These are phyloP conservation scores for Phlebiopsis gigantea DNA, from an alignment of 768 basidiomycete species.

Conservation along the genomic window DNA sequence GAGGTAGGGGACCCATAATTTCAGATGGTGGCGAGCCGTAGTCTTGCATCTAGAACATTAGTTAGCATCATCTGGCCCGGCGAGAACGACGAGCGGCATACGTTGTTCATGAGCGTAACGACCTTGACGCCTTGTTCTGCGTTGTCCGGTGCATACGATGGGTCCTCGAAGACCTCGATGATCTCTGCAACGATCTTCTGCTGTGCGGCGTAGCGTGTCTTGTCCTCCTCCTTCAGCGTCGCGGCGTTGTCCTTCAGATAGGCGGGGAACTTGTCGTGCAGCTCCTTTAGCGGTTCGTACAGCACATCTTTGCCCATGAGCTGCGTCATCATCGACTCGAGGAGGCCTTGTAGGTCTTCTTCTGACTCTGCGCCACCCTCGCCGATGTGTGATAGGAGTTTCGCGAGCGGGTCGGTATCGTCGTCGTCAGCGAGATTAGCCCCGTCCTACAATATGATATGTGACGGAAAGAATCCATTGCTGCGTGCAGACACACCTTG, in stretches of 20 bases:
- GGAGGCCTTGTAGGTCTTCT: slow-evolving; percentile 54
- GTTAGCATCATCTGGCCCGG: slow-evolving; percentile 5
- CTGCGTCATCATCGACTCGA: slow-evolving; percentile 79
- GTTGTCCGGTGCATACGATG: slow-evolving; percentile 53
- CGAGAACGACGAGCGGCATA: too few species aligned
- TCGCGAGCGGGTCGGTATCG: slow-evolving; percentile 36
- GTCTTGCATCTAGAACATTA: slow-evolving; percentile 59
- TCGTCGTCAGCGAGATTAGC: not conserved
- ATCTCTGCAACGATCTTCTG: slow-evolving; percentile 50
- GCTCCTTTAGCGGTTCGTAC: slow-evolving; percentile 83
- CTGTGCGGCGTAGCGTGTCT: slow-evolving; percentile 61
- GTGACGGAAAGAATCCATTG: not conserved
- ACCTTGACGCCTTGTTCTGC: slow-evolving; percentile 40
- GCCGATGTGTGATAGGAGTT: slow-evolving; percentile 46
- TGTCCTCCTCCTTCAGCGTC: slow-evolving; percentile 53
- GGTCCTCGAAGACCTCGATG: slow-evolving; percentile 59
- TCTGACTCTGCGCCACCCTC: slow-evolving; percentile 31
- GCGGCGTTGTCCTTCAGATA: slow-evolving; percentile 58
- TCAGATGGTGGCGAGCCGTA: slow-evolving; percentile 75
- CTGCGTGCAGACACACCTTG: not conserved
- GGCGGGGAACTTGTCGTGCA: slow-evolving; percentile 73
- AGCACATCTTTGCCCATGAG: slow-evolving; percentile 78
- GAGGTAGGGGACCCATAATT: slow-evolving; percentile 79
- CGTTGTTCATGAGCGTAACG: slow-evolving; percentile 73
- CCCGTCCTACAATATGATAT: not conserved